phyloP scores from a whole-genome alignment of 2,329 filamentous ascomycete genomes.

The Aspergillus spinulosporus region DNA sequence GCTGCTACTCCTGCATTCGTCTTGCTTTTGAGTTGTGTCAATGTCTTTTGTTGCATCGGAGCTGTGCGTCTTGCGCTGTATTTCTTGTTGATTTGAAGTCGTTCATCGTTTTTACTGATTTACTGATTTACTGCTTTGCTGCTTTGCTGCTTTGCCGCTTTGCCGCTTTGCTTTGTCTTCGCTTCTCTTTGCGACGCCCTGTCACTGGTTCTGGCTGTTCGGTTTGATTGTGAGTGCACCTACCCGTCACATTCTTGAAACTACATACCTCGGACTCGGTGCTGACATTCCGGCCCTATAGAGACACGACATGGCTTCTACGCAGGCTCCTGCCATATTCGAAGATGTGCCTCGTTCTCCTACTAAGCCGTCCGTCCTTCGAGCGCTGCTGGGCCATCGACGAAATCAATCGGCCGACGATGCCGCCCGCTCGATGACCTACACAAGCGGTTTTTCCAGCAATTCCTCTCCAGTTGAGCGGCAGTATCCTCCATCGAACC shows the following conservation, averaged over 20 bases:
- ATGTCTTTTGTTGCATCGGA: constrained; percentile 18
- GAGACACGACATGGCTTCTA: constrained; percentile 36
- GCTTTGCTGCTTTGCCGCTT: neutral
- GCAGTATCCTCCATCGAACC: constrained; percentile 44
- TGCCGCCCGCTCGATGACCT: constrained; percentile 26
- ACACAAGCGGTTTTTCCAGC: constrained; percentile 47
- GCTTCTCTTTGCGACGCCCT: constrained; percentile 7
- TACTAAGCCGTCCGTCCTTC: constrained; percentile 50
- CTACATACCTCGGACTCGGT: neutral
- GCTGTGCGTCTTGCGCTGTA: constrained; percentile 11
- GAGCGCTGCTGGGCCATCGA: constrained; percentile 55
- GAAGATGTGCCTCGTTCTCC: constrained; percentile 38
- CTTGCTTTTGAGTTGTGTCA: constrained; percentile 12
- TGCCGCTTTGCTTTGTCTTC: constrained; percentile 2
- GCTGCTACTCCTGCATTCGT: neutral
- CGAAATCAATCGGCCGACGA: constrained; percentile 46
- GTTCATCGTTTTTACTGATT: neutral
- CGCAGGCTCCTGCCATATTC: constrained; percentile 37
- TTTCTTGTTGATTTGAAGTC: constrained; percentile 8
- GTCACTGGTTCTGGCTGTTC: neutral
- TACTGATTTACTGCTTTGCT: neutral
- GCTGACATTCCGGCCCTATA: neutral
- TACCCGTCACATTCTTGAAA: constrained; percentile 12
- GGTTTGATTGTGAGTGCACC: constrained; percentile 18
- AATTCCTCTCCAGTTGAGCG: constrained; percentile 50